Evolutionary conservation across 176 grass and related monocot species (phyloP), one percentile per base, ranked within the genome.

Genomic region (Pontederia crassipes): DNA sequence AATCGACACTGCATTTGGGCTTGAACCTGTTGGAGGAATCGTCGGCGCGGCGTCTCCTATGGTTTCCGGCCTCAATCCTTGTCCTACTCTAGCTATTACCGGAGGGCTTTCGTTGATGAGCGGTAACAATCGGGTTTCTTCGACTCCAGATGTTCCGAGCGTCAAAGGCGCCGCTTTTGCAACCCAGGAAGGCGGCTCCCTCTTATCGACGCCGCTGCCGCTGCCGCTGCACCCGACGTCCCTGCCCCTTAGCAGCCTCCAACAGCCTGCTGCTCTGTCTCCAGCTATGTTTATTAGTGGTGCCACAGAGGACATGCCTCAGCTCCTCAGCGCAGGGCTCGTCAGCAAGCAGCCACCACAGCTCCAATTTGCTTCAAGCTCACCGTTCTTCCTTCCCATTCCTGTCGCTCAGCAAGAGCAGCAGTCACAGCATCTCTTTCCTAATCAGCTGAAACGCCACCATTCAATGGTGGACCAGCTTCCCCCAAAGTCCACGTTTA

Each of bases 311-410:
- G 72, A 69, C 0, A 86, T 83, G 77, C 80, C 71, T 40, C 74
- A 80, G 68, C 79, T 88, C 26, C 65, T 83, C n/a, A 78, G 73
- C 11, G 29, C 80, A 11, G 46, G 62, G 45, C 74, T 82, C 57
- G 78, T 89, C 82, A 70, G 26, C 11, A 83, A 91, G 10, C 56
- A 86, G 53, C 81, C 79, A n/a, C 74, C 56, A 20, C 53, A 69
- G 40, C 71, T 74, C 74, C 51, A 40, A 1, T 4, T 40, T 40
- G 32, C 32, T 40, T 40, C 80, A 8, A 74, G 74, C 64, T 48
- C 78, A 10, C 15, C 87, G 12, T 91, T 90, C 78, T 85, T 91
- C 67, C 67, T 83, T 61, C 79, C 82, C 1, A 61, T 78, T 15
- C 47, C 76, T 0, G 67, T 80, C 24, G 17, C 11, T 12, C 32